These are phyloP conservation scores for Neocatenulostroma microsporum DNA, from an alignment of 2,329 filamentous ascomycete genomes.

Conservation along the genomic window DNA sequence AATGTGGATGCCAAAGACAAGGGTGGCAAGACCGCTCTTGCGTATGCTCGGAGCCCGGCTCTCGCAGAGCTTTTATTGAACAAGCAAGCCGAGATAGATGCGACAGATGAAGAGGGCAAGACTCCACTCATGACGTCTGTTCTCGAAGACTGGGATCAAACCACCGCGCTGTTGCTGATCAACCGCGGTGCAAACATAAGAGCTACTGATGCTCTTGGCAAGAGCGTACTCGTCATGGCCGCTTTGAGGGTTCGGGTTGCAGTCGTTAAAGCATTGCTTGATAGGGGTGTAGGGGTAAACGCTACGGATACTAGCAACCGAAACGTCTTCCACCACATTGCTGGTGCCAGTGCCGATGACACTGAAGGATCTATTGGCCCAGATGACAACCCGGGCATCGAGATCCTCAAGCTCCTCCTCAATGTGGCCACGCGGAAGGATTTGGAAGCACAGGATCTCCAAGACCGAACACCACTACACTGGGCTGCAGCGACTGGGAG, in stretches of 20 bases:
- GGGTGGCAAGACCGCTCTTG: no score
- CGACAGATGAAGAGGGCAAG: not conserved
- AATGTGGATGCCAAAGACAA: no score
- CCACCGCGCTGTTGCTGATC: conserved; percentile 2
- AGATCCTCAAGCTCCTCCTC: no score
- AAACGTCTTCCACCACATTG: conserved; percentile 33
- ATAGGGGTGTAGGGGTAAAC: conserved; percentile 10
- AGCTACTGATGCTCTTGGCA: conserved; percentile 2
- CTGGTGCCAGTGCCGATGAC: no score
- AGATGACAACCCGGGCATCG: no score
- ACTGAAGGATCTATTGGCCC: no score
- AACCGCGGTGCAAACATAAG: conserved; percentile 4
- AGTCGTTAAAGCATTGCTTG: conserved; percentile 30
- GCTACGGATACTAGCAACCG: conserved; percentile 10
- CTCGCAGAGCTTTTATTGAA: conserved; percentile 5
- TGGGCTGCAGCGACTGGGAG: no score
- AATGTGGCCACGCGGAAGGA: no score
- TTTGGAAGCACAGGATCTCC: no score
- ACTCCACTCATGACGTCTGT: not conserved
- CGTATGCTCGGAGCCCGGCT: not conserved
- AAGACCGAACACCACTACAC: no score
- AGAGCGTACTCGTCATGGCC: conserved; percentile 15
- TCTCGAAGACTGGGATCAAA: not conserved
- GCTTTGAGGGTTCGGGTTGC: conserved; percentile 36
- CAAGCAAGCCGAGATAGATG: no score